Conservation (phyloP, 129 eudicot genomes). For the Saposhnikovia divaricata region DNA sequence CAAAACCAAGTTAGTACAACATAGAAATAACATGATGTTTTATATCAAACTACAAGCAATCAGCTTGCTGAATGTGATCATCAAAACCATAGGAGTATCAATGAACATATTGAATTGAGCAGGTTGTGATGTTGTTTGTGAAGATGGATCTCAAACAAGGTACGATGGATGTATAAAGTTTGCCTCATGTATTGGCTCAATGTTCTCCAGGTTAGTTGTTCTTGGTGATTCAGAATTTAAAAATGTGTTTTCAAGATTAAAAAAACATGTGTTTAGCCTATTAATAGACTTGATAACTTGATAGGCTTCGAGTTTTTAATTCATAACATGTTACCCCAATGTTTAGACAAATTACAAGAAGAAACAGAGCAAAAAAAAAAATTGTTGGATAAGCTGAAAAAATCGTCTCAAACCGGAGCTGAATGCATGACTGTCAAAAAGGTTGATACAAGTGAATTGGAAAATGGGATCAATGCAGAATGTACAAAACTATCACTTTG, state of each 20-base stretch:
- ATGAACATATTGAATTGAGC: no score
- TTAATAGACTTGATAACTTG: neutral
- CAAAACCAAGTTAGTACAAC: no score
- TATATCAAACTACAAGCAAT: no score
- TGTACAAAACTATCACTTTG: slow-evolving; percentile 36
- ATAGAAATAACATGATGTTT: no score
- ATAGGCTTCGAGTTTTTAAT: neutral
- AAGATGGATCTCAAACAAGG: no score
- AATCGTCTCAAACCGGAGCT: slow-evolving; percentile 13
- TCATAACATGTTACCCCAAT: neutral
- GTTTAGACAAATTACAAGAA: neutral
- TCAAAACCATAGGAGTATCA: no score
- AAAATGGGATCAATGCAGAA: slow-evolving; percentile 15
- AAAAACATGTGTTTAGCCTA: neutral
- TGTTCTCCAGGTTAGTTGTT: slow-evolving; percentile 62
- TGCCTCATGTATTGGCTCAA: slow-evolving; percentile 94
- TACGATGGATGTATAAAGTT: slow-evolving; percentile 73
- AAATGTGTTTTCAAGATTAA: neutral
- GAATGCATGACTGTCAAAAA: slow-evolving; percentile 27
- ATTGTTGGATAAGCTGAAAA: neutral
- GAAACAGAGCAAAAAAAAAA: no score
- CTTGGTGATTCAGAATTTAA: neutral
- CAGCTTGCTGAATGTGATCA: no score
- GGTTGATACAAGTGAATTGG: slow-evolving; percentile 21
- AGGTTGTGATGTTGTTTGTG: no score